Conservation (phyloP, 352 stramenopile genomes). For the Globisporangium cylindrosporum region DNA sequence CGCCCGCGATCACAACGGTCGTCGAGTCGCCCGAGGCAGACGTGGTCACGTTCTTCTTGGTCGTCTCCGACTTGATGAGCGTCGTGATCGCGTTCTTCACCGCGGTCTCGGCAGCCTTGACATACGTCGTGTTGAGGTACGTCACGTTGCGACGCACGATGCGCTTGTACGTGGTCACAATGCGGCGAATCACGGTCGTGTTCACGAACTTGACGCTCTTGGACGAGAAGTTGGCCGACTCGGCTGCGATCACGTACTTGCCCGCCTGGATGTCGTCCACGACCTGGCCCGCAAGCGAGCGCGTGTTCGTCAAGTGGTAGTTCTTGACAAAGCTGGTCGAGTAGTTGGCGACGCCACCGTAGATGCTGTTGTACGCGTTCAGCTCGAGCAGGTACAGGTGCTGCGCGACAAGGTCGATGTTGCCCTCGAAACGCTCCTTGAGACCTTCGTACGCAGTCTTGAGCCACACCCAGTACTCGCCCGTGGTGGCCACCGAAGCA, state of each 20-base stretch:
- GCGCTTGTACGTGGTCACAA: conserved; percentile 31
- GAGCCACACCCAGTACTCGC: conserved; percentile 63
- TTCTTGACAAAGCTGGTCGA: conserved; percentile 47
- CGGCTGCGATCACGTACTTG: conserved; percentile 41
- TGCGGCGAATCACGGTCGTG: conserved; percentile 29
- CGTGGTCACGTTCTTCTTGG: conserved; percentile 13
- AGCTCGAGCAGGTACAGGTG: conserved; percentile 66
- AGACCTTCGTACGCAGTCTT: conserved; percentile 54
- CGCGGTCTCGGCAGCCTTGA: conserved; percentile 22
- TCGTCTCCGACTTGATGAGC: conserved; percentile 9
- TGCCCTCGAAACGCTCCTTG: conserved; percentile 53
- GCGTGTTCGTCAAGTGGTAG: conserved; percentile 48
- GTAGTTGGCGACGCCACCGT: conserved; percentile 41
- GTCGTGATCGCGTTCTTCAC: conserved; percentile 14
- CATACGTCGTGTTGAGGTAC: conserved; percentile 29
- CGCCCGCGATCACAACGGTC: conserved; percentile 4
- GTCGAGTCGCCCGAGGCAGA: conserved; percentile 24
- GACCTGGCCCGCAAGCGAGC: conserved; percentile 44
- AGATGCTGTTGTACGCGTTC: conserved; percentile 54
- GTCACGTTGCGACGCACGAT: conserved; percentile 17
- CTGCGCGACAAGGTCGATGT: conserved; percentile 53
- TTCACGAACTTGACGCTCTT: conserved; percentile 38
- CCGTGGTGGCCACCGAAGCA: conserved; percentile 41
- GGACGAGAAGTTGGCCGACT: conserved; percentile 38
- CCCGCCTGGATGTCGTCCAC: conserved; percentile 48